Conservation (phyloP, 2,329 filamentous ascomycete genomes). For the Aspergillus sp. region DNA sequence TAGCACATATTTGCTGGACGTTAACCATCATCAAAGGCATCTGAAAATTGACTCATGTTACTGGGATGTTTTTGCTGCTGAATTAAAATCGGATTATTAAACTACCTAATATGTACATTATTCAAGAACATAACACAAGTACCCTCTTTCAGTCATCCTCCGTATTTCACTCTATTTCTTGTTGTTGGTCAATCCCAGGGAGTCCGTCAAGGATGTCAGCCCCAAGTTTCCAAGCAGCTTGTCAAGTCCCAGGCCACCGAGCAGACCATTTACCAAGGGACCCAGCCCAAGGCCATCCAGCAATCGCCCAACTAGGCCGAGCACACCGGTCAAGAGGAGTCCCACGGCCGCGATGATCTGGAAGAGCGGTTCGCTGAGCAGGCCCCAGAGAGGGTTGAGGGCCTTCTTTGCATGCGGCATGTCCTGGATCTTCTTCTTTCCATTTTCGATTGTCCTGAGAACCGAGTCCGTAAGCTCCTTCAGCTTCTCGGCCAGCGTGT, state of each 20-base stretch:
- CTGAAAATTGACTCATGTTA: too few relatives aligned
- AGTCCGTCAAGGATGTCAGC: conserved; percentile 49
- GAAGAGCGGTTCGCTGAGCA: conserved; percentile 74
- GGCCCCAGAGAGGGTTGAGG: conserved; percentile 83
- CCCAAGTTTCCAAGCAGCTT: conserved; percentile 51
- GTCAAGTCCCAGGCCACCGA: conserved; percentile 69
- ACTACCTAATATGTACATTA: neutral
- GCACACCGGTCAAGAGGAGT: conserved; percentile 75
- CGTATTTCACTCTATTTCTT: conserved; percentile 37
- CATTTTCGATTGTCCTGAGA: conserved; percentile 78
- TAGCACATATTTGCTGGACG: neutral
- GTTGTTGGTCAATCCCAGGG: conserved; percentile 48
- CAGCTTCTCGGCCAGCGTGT: conserved; percentile 77
- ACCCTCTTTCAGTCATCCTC: neutral
- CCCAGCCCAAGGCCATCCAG: conserved; percentile 80
- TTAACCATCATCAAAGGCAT: neutral
- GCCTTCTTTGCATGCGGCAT: conserved; percentile 96
- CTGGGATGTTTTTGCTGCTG: neutral
- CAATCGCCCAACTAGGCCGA: conserved; percentile 79
- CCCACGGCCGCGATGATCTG: conserved; percentile 92
- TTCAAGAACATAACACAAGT: neutral
- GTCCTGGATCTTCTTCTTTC: conserved; percentile 82
- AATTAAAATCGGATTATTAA: neutral
- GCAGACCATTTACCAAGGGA: conserved; percentile 73
- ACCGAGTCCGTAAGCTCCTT: conserved; percentile 83